Evolutionary conservation across 352 stramenopile genomes (phyloP).

Genomic region (Phytophthora litchii): DNA sequence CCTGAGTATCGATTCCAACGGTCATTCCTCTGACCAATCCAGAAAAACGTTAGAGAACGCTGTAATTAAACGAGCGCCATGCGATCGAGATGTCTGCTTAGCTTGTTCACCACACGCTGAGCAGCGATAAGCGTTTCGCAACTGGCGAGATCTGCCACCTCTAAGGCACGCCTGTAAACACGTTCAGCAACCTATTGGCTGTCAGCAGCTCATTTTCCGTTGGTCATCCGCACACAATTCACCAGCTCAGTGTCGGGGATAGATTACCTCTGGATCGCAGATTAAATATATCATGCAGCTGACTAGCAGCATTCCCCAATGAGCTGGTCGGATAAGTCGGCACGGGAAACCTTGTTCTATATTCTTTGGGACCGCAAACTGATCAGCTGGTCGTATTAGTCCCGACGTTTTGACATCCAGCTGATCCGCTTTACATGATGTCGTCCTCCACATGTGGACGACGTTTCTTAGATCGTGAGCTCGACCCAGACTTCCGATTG

Average conservation of each 20-base stretch:
- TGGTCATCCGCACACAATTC: slow-evolving; percentile 3
- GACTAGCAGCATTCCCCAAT: background rate
- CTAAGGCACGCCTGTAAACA: background rate
- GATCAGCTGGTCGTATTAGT: slow-evolving; percentile 9
- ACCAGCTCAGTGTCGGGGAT: background rate
- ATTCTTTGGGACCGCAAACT: slow-evolving; percentile 12
- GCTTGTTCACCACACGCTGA: background rate
- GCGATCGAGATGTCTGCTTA: too few species aligned
- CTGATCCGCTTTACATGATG: slow-evolving; percentile 16
- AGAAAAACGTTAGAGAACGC: slow-evolving; percentile 10
- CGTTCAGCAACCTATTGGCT: slow-evolving; percentile 1
- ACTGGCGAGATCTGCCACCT: slow-evolving; percentile 7
- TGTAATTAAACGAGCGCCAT: background rate
- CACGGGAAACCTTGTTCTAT: slow-evolving; percentile 8
- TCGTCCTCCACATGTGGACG: slow-evolving; percentile 19
- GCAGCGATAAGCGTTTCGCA: slow-evolving; percentile 4
- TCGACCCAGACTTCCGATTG: slow-evolving; percentile 30
- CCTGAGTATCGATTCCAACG: background rate
- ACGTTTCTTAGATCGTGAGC: slow-evolving; percentile 28
- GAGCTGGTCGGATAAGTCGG: background rate
- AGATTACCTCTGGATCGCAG: background rate
- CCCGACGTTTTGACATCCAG: slow-evolving; percentile 1
- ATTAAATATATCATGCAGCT: slow-evolving; percentile 3
- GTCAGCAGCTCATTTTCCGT: background rate
- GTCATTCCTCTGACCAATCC: slow-evolving; percentile 16